phyloP scores from a whole-genome alignment of 2,329 filamentous ascomycete genomes.

The Hypoxylon sp. region DNA sequence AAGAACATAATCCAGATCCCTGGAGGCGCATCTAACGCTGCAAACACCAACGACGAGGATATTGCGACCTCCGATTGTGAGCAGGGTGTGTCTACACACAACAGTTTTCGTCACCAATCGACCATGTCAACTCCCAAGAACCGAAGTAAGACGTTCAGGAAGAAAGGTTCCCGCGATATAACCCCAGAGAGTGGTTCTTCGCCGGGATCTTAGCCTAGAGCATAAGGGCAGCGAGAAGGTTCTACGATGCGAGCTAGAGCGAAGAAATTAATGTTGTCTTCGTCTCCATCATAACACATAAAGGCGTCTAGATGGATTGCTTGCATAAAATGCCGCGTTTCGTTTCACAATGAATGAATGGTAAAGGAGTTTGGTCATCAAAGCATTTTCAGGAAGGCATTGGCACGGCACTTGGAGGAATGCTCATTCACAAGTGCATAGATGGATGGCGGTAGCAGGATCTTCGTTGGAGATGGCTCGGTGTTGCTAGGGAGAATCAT shows the following conservation, averaged over 20 bases:
- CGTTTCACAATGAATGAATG: constrained; percentile 18
- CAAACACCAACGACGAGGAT: not conserved
- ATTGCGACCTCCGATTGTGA: not conserved
- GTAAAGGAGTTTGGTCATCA: constrained; percentile 30
- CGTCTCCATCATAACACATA: not conserved
- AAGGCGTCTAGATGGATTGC: constrained; percentile 9
- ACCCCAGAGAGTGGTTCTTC: not conserved
- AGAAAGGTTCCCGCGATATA: not conserved
- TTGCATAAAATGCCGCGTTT: constrained; percentile 13
- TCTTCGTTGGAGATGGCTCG: constrained; percentile 9
- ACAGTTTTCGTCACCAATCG: constrained; percentile 15
- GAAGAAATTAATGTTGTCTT: constrained; percentile 8
- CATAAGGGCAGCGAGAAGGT: constrained; percentile 33
- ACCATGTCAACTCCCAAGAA: constrained; percentile 2
- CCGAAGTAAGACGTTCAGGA: not conserved
- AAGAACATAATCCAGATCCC: not conserved
- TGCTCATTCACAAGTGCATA: constrained; percentile 21
- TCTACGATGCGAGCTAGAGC: constrained; percentile 37
- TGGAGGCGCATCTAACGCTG: not conserved
- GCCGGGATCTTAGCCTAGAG: constrained; percentile 31
- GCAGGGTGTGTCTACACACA: constrained; percentile 2
- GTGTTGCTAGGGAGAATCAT: constrained; percentile 11
- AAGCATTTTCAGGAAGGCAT: constrained; percentile 45
- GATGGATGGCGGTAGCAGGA: constrained; percentile 28
- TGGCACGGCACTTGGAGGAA: constrained; percentile 8